phyloP scores from a whole-genome alignment of 2,329 filamentous ascomycete genomes.

The Neopestalotiopsis clavispora region DNA sequence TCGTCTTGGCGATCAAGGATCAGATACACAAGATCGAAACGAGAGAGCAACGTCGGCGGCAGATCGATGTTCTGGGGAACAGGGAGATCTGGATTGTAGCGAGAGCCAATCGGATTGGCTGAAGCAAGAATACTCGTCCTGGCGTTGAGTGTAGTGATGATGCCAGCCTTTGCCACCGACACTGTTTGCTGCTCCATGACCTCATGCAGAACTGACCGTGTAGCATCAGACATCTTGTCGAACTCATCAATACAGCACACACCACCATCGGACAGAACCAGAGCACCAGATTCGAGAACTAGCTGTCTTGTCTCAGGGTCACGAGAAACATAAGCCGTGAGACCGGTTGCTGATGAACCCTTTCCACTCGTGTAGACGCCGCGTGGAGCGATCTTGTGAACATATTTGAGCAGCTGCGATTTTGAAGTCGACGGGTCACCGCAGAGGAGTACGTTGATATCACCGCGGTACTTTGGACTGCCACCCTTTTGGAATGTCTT shows the following conservation, averaged over 20 bases:
- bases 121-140: slow-evolving; percentile 95
- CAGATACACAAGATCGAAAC: slow-evolving; percentile 96
- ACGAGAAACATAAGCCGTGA: slow-evolving; percentile 81
- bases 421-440: slow-evolving; percentile 97
- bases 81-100: slow-evolving; percentile 94
- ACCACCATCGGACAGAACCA: slow-evolving; percentile 80
- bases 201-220: slow-evolving; percentile 82
- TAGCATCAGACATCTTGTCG: slow-evolving; percentile 83
- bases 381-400: slow-evolving; percentile 96
- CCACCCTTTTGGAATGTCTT: slow-evolving; percentile 97
- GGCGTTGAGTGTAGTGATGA: slow-evolving; percentile 95
- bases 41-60: slow-evolving; percentile 89
- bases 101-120: slow-evolving; percentile 96
- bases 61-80: slow-evolving; percentile 98
- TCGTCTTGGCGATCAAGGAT: slow-evolving; percentile 95
- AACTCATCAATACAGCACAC: slow-evolving; percentile 88
- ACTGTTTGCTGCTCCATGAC: slow-evolving; percentile 90
- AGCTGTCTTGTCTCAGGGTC: slow-evolving; percentile 82
- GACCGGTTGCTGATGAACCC: slow-evolving; percentile 80
- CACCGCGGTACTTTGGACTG: slow-evolving; percentile 92
- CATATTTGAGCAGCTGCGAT: slow-evolving; percentile 91
- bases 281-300: slow-evolving; percentile 78
- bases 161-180: slow-evolving; percentile 87
- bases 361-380: slow-evolving; percentile 83
- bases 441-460: slow-evolving; percentile 96